Evolutionary conservation across 352 stramenopile species (phyloP), one percentile per base, ranked within the genome.

Genomic region (Pythium grandisporangium): DNA sequence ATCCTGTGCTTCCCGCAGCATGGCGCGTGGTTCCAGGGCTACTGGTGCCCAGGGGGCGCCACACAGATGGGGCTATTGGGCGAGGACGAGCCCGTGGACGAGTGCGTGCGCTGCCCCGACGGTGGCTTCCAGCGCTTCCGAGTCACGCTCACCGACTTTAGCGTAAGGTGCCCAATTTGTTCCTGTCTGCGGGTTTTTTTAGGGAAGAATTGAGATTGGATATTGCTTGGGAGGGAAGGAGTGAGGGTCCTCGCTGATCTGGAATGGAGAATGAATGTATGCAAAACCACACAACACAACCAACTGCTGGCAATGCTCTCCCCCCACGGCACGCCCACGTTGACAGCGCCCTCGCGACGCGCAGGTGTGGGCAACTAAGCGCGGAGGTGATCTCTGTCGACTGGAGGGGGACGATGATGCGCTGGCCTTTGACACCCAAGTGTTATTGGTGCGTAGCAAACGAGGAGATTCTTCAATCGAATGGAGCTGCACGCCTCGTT

Each of bases 1-100:
- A 53, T 73, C 37, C 51, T 86, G 30, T 86, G 70, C 53, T 82
- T 86, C 61, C 60, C 63, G 34, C 42, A 51, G 30, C 53, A 72
- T 42, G 59, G 48, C 36, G 38, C 37, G 32, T 86, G 73, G 73
- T 86, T 86, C 54, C 73, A 86, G 51, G 73, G 73, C 38, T 82
- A 76, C 45, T 79, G 76, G 39, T 55, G 70, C 34, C 66, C 61
- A 26, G 41, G 41, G 6, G 53, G 54, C 24, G 58, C 51, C 17
- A 25, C 45, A 41, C 73, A 86, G 37, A 34, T 80, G 13, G 70
- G 70, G 14, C 54, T 86, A 30, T 58, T 86, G 43, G 73, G 66
- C 17, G 63, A 69, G 41, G 67, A 86, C 46, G 51, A 70, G n/a
- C 59, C 69, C 21, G 61, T 86, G 10, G 73, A 86, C 42, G 67